These are phyloP conservation scores for Xylona heveae DNA, from an alignment of 495 filamentous ascomycete genomes.

Conservation along the genomic window DNA sequence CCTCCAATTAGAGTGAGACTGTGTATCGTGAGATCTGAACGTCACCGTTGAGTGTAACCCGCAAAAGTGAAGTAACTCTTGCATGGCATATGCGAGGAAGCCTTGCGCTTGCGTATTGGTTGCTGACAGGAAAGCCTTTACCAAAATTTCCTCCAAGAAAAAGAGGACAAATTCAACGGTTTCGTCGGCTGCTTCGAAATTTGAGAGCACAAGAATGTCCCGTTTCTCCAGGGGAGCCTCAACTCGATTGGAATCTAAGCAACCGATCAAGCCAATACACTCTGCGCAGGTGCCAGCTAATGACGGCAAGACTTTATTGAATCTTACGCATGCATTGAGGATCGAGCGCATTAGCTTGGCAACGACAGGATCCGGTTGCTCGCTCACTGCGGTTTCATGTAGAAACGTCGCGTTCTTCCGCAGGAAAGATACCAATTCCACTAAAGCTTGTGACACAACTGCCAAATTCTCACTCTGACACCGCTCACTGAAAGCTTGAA, in stretches of 20 bases:
- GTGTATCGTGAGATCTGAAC: slow-evolving; percentile 26
- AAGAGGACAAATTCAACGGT: slow-evolving; percentile 72
- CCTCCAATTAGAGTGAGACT: slow-evolving; percentile 31
- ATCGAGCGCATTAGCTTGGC: slow-evolving; percentile 48
- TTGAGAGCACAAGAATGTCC: slow-evolving; percentile 63
- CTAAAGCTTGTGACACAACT: slow-evolving; percentile 59
- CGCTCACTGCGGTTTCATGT: slow-evolving; percentile 60
- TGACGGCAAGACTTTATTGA: slow-evolving; percentile 39
- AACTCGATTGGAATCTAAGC: slow-evolving; percentile 73
- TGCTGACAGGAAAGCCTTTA: slow-evolving; percentile 75
- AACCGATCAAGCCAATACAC: slow-evolving; percentile 73
- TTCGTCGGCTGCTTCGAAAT: slow-evolving; percentile 62
- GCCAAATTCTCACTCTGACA: slow-evolving; percentile 63
- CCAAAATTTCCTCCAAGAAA: slow-evolving; percentile 64
- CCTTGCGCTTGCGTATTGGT: slow-evolving; percentile 72
- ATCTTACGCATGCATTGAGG: slow-evolving; percentile 65
- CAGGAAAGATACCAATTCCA: slow-evolving; percentile 55
- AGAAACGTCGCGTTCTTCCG: slow-evolving; percentile 55
- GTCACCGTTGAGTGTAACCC: slow-evolving; percentile 39
- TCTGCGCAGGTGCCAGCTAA: slow-evolving; percentile 54
- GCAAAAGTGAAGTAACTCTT: slow-evolving; percentile 63
- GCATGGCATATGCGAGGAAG: slow-evolving; percentile 83
- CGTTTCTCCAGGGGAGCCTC: slow-evolving; percentile 56
- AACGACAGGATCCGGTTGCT: slow-evolving; percentile 64
- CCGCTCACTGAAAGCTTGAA: slow-evolving; percentile 46